These are phyloP conservation scores for Arachis monticola DNA, from an alignment of 331 rosid genomes.

Conservation along the genomic window DNA sequence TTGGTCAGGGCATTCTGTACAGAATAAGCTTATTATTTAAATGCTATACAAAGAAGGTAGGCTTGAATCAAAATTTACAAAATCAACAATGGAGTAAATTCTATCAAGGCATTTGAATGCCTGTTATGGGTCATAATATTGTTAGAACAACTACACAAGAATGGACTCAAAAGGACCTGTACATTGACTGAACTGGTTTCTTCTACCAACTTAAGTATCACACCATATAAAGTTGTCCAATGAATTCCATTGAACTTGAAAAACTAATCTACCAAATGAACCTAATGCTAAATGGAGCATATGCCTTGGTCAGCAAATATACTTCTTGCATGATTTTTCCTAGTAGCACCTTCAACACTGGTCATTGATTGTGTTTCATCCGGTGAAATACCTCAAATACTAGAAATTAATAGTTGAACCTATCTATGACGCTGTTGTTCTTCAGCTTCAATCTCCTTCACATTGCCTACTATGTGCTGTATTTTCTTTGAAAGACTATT, in stretches of 20 bases:
- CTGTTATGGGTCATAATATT: conserved; percentile 42
- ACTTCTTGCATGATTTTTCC: conserved; percentile 36
- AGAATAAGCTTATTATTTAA: conserved; percentile 3
- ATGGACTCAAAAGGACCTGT: conserved; percentile 52
- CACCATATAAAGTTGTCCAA: conserved; percentile 39
- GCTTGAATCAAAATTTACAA: conserved; percentile 38
- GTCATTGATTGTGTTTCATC: conserved; percentile 27
- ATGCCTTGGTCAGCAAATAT: conserved; percentile 39
- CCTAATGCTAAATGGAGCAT: conserved; percentile 43
- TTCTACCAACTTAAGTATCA: conserved; percentile 42
- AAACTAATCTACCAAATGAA: conserved; percentile 37
- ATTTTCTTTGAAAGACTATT: conserved; percentile 83
- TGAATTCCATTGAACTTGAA: conserved; percentile 52
- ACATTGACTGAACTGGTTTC: conserved; percentile 54
- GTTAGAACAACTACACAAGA: conserved; percentile 42
- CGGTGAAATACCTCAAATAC: conserved; percentile 4
- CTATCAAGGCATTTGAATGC: conserved; percentile 35
- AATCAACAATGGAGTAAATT: conserved; percentile 41
- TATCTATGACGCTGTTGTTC: conserved; percentile 54
- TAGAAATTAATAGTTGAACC: conserved; percentile 25
- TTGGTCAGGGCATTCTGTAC: background rate
- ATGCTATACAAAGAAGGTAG: conserved; percentile 38
- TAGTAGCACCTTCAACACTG: conserved; percentile 38
- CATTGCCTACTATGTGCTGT: conserved; percentile 84
- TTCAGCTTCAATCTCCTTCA: conserved; percentile 78